phyloP scores from a whole-genome alignment of 768 basidiomycete genomes.

The Leucosporidium creatinivorum region DNA sequence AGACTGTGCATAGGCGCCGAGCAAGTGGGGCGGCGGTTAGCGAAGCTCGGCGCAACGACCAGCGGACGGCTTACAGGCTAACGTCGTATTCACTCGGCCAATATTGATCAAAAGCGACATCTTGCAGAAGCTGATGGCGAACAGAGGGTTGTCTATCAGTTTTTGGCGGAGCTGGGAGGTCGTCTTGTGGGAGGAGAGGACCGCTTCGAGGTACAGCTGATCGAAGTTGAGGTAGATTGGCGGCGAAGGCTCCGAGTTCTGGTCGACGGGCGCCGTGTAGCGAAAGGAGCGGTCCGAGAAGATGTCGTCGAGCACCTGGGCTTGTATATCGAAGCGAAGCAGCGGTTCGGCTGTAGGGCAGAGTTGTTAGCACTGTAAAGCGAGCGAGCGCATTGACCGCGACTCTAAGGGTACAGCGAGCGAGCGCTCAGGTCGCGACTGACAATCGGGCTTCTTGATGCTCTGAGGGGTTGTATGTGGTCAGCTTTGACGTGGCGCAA shows the following conservation, averaged over 20 bases:
- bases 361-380: background rate
- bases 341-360: slow-evolving; percentile 52
- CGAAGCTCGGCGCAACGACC: background rate
- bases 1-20: slow-evolving; percentile 49
- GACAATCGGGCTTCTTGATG: slow-evolving; percentile 34
- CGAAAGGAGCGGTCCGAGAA: slow-evolving; percentile 61
- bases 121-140: slow-evolving; percentile 66
- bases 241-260: slow-evolving; percentile 1
- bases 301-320: slow-evolving; percentile 70
- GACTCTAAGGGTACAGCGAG: too few species aligned
- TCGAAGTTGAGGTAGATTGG: slow-evolving; percentile 61
- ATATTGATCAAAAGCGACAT: slow-evolving; percentile 66
- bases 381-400: background rate
- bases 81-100: slow-evolving; percentile 72
- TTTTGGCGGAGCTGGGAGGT: slow-evolving; percentile 66
- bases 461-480: too few species aligned
- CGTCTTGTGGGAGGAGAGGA: slow-evolving; percentile 64
- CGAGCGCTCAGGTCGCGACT: background rate
- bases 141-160: slow-evolving; percentile 56
- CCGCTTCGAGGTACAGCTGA: slow-evolving; percentile 72
- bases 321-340: slow-evolving; percentile 62
- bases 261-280: slow-evolving; percentile 52
- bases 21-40: background rate
- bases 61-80: slow-evolving; percentile 55
- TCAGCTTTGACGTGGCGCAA: too few species aligned